phyloP scores from a whole-genome alignment of 495 filamentous ascomycete species.

The Mytilinidion resinicola region DNA sequence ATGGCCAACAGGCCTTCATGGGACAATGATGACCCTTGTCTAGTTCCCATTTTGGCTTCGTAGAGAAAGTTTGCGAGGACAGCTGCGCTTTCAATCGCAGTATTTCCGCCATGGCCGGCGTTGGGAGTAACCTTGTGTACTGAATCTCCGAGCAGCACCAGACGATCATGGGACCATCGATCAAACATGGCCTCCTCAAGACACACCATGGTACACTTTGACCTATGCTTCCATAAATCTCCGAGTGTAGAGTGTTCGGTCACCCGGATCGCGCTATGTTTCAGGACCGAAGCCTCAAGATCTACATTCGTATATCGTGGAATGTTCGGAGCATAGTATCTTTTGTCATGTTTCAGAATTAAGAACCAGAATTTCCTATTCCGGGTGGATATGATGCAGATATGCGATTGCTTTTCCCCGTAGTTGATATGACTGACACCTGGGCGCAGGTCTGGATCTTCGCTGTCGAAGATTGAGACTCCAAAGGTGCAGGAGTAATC shows the following conservation, averaged over 20 bases:
- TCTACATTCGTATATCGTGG: conserved; percentile 34
- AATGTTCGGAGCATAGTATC: conserved; percentile 34
- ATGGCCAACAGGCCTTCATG: neutral
- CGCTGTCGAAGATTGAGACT: conserved; percentile 9
- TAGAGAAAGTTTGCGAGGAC: conserved; percentile 39
- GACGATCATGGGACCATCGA: conserved; percentile 37
- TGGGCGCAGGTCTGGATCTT: conserved; percentile 12
- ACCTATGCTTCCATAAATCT: neutral
- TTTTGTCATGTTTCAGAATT: conserved; percentile 39
- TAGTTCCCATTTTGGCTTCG: neutral
- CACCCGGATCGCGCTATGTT: conserved; percentile 9
- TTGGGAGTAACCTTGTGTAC: conserved; percentile 42
- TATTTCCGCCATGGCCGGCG: conserved; percentile 39
- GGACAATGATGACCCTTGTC: neutral
- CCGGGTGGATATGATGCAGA: conserved; percentile 8
- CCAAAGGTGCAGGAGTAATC: conserved; percentile 25
- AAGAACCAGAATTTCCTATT: conserved; percentile 30
- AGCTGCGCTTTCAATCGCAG: conserved; percentile 41
- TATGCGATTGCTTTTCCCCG: conserved; percentile 4
- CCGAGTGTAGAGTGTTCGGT: neutral
- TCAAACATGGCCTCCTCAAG: conserved; percentile 41
- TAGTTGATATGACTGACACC: conserved; percentile 6
- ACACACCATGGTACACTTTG: conserved; percentile 20
- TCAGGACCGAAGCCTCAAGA: conserved; percentile 25
- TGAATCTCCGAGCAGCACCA: conserved; percentile 42